These are phyloP conservation scores for Salix exigua DNA, from an alignment of 345 rosid species.

Conservation along the genomic window DNA sequence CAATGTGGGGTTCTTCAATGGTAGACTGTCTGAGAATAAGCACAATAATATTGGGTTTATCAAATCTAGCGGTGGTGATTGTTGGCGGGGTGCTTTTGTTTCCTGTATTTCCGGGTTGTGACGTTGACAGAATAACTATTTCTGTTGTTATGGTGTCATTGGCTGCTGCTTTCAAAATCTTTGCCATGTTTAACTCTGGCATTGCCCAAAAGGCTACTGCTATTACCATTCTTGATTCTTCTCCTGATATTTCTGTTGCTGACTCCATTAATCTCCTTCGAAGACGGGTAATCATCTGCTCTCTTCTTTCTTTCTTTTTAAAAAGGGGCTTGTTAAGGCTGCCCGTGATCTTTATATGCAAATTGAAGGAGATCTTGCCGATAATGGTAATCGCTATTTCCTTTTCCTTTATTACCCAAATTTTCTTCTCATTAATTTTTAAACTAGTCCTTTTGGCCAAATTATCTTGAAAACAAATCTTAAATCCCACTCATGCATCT, in stretches of 20 bases:
- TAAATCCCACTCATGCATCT: not conserved
- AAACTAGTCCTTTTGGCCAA: not conserved
- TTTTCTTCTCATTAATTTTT: not conserved
- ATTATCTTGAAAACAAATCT: not conserved
- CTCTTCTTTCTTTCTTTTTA: not conserved
- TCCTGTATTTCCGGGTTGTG: constrained; percentile 36
- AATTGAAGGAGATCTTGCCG: constrained; percentile 60
- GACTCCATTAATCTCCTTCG: constrained; percentile 44
- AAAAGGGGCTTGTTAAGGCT: constrained; percentile 37
- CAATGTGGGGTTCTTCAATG: constrained; percentile 40
- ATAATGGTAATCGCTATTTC: constrained; percentile 32
- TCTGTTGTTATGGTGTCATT: constrained; percentile 46
- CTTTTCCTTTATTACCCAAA: not conserved
- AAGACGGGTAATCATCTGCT: constrained; percentile 48
- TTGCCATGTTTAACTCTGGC: constrained; percentile 51
- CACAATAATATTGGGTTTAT: constrained; percentile 39
- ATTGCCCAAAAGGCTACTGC: constrained; percentile 72
- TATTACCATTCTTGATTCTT: constrained; percentile 48
- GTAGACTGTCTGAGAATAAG: constrained; percentile 44
- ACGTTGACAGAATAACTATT: constrained; percentile 11
- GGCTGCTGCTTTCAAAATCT: constrained; percentile 47
- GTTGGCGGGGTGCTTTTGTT: constrained; percentile 48
- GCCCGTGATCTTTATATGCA: constrained; percentile 76
- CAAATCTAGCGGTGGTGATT: constrained; percentile 43
- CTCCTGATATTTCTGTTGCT: constrained; percentile 21